Evolutionary conservation across 768 basidiomycete species (phyloP).

Genomic region (Tricholoma furcatifolium): DNA sequence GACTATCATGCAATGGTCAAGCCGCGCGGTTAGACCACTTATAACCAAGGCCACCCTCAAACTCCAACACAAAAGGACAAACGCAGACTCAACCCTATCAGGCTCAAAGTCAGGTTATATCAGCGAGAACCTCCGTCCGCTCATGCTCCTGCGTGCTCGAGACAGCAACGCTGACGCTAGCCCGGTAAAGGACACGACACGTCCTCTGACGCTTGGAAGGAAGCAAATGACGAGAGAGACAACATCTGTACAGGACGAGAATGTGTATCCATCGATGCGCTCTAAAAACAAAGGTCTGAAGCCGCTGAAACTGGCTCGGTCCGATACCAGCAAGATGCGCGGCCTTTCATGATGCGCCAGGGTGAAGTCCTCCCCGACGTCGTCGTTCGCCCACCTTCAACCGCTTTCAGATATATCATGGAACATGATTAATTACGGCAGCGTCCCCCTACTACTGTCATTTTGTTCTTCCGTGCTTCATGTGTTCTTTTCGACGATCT

Average conservation of each 20-base stretch:
- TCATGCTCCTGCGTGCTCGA: constrained; percentile 63
- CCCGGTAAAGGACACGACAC: constrained; percentile 31
- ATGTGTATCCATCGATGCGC: constrained; percentile 33
- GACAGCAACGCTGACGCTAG: constrained; percentile 35
- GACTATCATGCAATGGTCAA: constrained; percentile 45
- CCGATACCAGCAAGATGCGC: constrained; percentile 63
- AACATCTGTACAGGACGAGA: constrained; percentile 33
- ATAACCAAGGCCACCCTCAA: constrained; percentile 48
- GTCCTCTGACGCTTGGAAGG: constrained; percentile 59
- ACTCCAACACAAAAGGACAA: constrained; percentile 41
- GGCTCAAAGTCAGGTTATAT: constrained; percentile 37
- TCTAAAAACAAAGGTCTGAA: constrained; percentile 49
- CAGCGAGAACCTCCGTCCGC: constrained; percentile 52
- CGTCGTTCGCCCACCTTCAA: constrained; percentile 60
- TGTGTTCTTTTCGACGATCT: constrained; percentile 8
- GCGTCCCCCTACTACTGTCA: constrained; percentile 15
- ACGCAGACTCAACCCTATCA: constrained; percentile 23
- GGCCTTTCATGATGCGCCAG: constrained; percentile 54
- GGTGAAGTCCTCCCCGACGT: constrained; percentile 59
- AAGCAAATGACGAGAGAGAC: constrained; percentile 41
- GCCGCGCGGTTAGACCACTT: constrained; percentile 51
- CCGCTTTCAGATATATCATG: constrained; percentile 43
- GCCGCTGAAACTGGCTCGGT: constrained; percentile 58
- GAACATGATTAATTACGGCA: constrained; percentile 31
- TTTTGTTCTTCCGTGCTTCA: constrained; percentile 16